A percentile compares a stretch with the other conserved stretches of the same genome.
Conservation (phyloP, 331 rosid genomes). For the Malus hybrid region DNA sequence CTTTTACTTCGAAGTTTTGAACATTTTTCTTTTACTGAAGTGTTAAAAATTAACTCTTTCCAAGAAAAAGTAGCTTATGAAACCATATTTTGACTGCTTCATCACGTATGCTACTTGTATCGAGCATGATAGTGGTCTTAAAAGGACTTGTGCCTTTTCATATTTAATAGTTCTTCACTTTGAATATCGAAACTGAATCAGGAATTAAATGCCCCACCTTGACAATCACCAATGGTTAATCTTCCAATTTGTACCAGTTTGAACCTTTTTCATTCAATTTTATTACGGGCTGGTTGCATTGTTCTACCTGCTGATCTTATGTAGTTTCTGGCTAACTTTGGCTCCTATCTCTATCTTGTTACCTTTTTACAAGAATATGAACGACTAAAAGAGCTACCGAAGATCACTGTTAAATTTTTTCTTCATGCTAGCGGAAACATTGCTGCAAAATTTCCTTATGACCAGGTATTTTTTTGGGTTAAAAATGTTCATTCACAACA, state of each 20-base stretch:
- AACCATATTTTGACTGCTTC: background rate
- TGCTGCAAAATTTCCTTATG: constrained; percentile 69
- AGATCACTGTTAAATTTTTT: constrained; percentile 55
- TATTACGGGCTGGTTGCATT: background rate
- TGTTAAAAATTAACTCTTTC: background rate
- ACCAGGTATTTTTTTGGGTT: constrained; percentile 46
- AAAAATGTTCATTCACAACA: background rate
- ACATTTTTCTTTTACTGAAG: background rate
- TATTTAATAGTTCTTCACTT: background rate
- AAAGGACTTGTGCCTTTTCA: background rate
- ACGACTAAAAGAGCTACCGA: constrained; percentile 34
- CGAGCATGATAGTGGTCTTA: background rate
- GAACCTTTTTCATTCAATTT: background rate
- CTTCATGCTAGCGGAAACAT: constrained; percentile 70
- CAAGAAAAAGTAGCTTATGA: background rate
- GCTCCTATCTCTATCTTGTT: constrained; percentile 14
- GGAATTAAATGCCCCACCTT: background rate
- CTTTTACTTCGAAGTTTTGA: background rate
- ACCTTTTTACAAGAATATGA: constrained; percentile 31
- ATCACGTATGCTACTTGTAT: background rate
- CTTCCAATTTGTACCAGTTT: background rate
- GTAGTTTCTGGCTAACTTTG: constrained; percentile 1
- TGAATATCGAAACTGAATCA: background rate
- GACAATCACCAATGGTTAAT: background rate
- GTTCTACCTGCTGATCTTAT: background rate